These are phyloP conservation scores for Brassica nigra DNA, from an alignment of 345 rosid genomes.

Conservation along the genomic window DNA sequence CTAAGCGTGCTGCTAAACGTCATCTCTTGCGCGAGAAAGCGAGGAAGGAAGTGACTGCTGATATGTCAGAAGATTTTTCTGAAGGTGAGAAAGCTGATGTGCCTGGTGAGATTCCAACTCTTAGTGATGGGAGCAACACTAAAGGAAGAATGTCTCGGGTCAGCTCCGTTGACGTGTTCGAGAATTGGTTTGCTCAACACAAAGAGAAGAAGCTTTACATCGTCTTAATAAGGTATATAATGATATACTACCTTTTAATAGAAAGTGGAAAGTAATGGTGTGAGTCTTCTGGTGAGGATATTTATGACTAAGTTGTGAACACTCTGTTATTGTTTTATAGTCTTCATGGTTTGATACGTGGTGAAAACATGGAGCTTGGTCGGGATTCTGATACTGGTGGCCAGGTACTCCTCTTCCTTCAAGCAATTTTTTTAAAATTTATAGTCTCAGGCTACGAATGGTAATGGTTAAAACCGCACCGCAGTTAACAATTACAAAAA, in stretches of 20 bases:
- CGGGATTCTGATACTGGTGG: slow-evolving; percentile 91
- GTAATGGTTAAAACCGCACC: background rate
- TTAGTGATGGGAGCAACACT: slow-evolving; percentile 41
- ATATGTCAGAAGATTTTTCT: slow-evolving; percentile 75
- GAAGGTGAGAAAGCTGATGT: slow-evolving; percentile 76
- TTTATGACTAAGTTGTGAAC: background rate
- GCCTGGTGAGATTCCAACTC: slow-evolving; percentile 51
- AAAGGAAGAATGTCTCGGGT: slow-evolving; percentile 62
- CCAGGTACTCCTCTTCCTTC: slow-evolving; percentile 49
- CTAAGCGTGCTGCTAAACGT: slow-evolving; percentile 57
- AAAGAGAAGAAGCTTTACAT: slow-evolving; percentile 76
- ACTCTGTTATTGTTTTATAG: slow-evolving; percentile 46
- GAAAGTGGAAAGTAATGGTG: background rate
- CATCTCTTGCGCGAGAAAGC: slow-evolving; percentile 65
- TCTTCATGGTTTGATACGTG: slow-evolving; percentile 81
- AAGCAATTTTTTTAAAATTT: background rate
- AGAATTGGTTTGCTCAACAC: slow-evolving; percentile 67
- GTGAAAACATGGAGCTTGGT: slow-evolving; percentile 88
- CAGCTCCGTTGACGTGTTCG: slow-evolving; percentile 70
- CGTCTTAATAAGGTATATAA: slow-evolving; percentile 69
- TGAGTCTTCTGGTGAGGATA: background rate
- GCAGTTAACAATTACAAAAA: too few relatives aligned
- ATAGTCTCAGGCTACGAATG: background rate
- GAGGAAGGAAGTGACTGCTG: slow-evolving; percentile 75
- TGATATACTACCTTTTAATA: background rate